phyloP scores from a whole-genome alignment of 257 asterid species.

The Vinca minor region DNA sequence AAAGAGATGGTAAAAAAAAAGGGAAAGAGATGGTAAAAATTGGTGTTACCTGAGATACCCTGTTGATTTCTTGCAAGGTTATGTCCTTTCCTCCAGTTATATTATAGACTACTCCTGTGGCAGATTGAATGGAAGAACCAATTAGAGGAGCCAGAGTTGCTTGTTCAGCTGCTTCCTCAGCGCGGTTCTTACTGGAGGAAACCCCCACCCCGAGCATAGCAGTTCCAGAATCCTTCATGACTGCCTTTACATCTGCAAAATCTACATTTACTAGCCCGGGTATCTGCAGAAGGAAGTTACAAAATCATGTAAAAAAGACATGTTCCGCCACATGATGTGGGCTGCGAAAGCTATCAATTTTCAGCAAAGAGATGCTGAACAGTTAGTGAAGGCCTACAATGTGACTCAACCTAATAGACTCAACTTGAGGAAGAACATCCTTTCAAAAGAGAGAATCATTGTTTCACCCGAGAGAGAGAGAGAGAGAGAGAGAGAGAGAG shows the following conservation, averaged over 20 bases:
- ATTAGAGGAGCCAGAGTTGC: slow-evolving; percentile 95
- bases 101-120: slow-evolving; percentile 95
- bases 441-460: too few species aligned
- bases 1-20: too few species aligned
- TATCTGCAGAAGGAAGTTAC: slow-evolving; percentile 50
- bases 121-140: slow-evolving; percentile 95
- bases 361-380: background rate
- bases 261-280: slow-evolving; percentile 98
- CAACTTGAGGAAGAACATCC: background rate
- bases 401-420: background rate
- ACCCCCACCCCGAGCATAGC: slow-evolving; percentile 99
- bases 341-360: too few species aligned
- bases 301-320: background rate
- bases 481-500: too few species aligned
- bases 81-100: slow-evolving; percentile 98
- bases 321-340: background rate
- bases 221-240: slow-evolving; percentile 98
- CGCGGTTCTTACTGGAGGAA: slow-evolving; percentile 95
- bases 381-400: background rate
- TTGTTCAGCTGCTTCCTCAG: slow-evolving; percentile 99
- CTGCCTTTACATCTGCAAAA: slow-evolving; percentile 97
- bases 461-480: too few species aligned
- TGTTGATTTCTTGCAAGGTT: slow-evolving; percentile 88
- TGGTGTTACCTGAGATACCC: slow-evolving; percentile 81
- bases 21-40: background rate